Evolutionary conservation across 257 asterid species (phyloP), one percentile per base, ranked within the genome.

Genomic region (Nicotiana noctiflora): DNA sequence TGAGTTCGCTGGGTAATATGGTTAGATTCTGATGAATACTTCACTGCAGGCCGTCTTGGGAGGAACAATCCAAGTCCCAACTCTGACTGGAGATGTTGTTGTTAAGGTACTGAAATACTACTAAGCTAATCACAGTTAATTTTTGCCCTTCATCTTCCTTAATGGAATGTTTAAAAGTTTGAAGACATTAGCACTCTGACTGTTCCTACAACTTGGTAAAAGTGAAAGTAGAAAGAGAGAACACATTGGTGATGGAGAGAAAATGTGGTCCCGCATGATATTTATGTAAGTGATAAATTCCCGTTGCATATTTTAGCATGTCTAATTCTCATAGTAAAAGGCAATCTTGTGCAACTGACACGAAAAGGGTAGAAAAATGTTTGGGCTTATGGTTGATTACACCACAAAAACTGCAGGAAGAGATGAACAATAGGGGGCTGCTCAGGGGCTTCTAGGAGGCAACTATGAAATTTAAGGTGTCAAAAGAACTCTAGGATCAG

Each of bases 11-110:
- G 59, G 46, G 5, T 52, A 59, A 17, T 77, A 79, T 78, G 77
- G 60, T 81, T 37, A 44, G 57, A 29, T 60, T 70, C 77, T 70
- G 19, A 70, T 70, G 59, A 70, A 57, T 83, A 18, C 56, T 85
- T 44, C 76, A 40, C 53, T 89, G 85, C 97, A 95, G 98, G 99
- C 99, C 85, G 88, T 95, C 79, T 85, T 95, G 87, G 98, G 99
- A 85, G 99, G 99, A 79, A 93, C 97, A 29, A 88, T 89, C 76
- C 97, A 88, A 87, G 97, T 95, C 82, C 99, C 99, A 76, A 95
- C 99, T 64, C 88, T 95, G 86, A 82, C 90, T 3, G 99, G 99
- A 60, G 93, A 93, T 88, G 94, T 93, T 31, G 95, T 95, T 56
- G 95, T 95, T 68, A 95, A 93, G 99, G 99, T 95, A 51, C 61